These are phyloP conservation scores for Clausena lansium DNA, from an alignment of 345 rosid species.

Conservation along the genomic window DNA sequence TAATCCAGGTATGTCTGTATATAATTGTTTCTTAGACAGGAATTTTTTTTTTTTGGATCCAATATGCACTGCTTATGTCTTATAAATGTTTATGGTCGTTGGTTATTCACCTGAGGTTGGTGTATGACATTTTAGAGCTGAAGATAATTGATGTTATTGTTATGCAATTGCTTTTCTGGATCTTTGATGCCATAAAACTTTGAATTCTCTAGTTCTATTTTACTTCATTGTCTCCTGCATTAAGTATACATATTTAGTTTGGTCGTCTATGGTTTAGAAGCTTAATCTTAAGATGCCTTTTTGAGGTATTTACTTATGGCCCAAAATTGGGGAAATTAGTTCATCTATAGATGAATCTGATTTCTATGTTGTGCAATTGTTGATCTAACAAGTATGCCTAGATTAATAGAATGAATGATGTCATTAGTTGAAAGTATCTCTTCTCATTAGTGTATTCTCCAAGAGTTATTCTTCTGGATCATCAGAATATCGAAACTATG, in stretches of 20 bases:
- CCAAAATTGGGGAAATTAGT: background rate
- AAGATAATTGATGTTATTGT: constrained; percentile 1
- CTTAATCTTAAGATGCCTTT: background rate
- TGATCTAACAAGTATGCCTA: background rate
- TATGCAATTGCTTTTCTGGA: constrained; percentile 7
- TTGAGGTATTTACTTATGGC: background rate
- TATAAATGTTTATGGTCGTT: constrained; percentile 5
- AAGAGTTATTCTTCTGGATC: background rate
- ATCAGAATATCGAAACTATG: background rate
- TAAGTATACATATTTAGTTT: background rate
- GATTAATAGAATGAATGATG: background rate
- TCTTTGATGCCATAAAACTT: background rate
- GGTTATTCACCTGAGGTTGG: constrained; percentile 14
- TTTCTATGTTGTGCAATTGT: background rate
- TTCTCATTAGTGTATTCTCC: background rate
- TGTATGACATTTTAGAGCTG: background rate
- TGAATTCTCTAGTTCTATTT: background rate
- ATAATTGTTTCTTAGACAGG: constrained; percentile 10
- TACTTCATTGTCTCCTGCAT: background rate
- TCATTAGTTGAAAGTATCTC: background rate
- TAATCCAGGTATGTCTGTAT: constrained; percentile 24
- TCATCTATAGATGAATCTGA: background rate
- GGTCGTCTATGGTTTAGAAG: background rate
- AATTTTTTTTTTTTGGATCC: background rate
- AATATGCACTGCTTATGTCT: background rate